Percentiles rank a stretch among this genome's conserved stretches.
Evolutionary conservation across 495 filamentous ascomycete genomes (phyloP).

Genomic region (Aspergillus diversus): DNA sequence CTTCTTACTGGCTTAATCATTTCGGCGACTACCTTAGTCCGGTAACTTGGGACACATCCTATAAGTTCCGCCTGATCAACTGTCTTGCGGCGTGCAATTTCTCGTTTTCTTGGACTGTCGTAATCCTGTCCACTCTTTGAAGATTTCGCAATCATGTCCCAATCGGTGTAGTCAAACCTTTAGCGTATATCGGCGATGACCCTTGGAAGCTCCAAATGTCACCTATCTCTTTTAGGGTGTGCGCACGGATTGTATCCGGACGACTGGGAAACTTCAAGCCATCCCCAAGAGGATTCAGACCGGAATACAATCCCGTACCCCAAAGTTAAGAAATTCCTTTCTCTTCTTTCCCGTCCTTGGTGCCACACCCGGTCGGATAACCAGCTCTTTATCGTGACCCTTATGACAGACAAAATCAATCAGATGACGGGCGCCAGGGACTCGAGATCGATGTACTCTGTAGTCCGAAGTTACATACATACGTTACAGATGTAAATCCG

Average conservation of each 20-base stretch:
- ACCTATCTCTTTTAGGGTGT: background rate
- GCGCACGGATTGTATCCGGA: slow-evolving; percentile 19
- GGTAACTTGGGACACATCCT: slow-evolving; percentile 22
- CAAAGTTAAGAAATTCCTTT: background rate
- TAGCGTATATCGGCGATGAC: background rate
- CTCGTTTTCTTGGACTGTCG: background rate
- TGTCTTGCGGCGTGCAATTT: background rate
- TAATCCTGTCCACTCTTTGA: background rate
- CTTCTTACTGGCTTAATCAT: slow-evolving; percentile 15
- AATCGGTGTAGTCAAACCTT: background rate
- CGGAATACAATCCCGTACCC: background rate
- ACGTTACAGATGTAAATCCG: background rate
- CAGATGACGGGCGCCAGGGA: background rate
- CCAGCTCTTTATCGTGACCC: background rate
- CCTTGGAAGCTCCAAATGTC: background rate
- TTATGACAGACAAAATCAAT: background rate
- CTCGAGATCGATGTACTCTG: background rate
- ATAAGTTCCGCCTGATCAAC: slow-evolving; percentile 22
- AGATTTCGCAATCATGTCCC: background rate
- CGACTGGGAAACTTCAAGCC: slow-evolving; percentile 7
- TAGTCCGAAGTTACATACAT: background rate
- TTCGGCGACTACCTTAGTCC: background rate
- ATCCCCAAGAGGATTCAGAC: background rate
- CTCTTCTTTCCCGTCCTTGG: background rate
- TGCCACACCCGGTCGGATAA: background rate